These are phyloP conservation scores for Neobulgaria alba DNA, from an alignment of 2,329 filamentous ascomycete species.

Conservation along the genomic window DNA sequence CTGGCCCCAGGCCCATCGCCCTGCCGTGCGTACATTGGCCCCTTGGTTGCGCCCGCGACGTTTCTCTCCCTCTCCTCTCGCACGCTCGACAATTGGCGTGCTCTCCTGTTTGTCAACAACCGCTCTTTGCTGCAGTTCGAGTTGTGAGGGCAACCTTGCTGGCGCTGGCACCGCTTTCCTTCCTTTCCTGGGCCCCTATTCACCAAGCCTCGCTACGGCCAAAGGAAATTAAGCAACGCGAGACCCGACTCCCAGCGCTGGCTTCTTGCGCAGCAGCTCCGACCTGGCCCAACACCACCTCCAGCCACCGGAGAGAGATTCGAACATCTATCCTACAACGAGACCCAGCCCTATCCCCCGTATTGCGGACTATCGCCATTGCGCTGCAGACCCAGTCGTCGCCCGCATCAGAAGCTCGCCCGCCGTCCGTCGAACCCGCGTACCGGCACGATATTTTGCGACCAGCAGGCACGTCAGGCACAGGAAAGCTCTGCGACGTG, in stretches of 20 bases:
- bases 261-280: not conserved
- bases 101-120: too few species aligned
- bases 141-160: too few species aligned
- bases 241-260: conserved; percentile 1
- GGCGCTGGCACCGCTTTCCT: not conserved
- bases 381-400: too few species aligned
- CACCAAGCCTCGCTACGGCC: conserved; percentile 23
- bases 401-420: not conserved
- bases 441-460: too few species aligned
- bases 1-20: too few species aligned
- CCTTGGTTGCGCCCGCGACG: too few species aligned
- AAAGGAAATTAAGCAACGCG: conserved; percentile 26
- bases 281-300: conserved; percentile 2
- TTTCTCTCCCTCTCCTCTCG: too few species aligned
- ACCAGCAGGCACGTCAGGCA: too few species aligned
- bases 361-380: not conserved
- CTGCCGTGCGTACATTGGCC: too few species aligned
- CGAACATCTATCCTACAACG: not conserved
- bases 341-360: not conserved
- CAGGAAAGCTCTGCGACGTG: too few species aligned
- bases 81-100: too few species aligned
- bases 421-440: not conserved
- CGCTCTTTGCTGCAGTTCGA: too few species aligned
- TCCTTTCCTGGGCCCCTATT: conserved; percentile 7
- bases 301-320: not conserved